Evolutionary conservation across 2,329 filamentous ascomycete species (phyloP).

Genomic region (Cercospora zeina): DNA sequence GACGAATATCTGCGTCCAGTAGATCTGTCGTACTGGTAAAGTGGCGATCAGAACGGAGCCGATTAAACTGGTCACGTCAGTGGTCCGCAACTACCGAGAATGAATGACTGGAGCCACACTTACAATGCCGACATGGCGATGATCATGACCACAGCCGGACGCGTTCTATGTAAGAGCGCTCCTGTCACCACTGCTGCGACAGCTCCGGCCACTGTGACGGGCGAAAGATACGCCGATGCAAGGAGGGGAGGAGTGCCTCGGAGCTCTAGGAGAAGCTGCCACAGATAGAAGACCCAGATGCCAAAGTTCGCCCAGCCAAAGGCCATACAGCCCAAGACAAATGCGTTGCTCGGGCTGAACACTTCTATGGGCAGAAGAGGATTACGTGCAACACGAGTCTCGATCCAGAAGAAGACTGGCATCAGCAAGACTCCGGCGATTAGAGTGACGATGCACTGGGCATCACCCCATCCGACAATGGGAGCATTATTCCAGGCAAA

Average conservation of each 20-base stretch:
- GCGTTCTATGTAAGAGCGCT: conserved; percentile 32
- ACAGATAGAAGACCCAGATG: conserved; percentile 40
- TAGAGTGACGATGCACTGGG: conserved; percentile 34
- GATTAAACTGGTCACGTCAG: conserved; percentile 25
- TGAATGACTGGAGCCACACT: neutral
- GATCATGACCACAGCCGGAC: conserved; percentile 41
- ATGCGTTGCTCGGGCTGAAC: conserved; percentile 32
- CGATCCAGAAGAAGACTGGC: conserved; percentile 34
- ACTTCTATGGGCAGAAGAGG: conserved; percentile 35
- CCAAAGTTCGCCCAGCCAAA: conserved; percentile 38
- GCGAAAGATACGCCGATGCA: conserved; percentile 50
- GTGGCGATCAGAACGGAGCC: conserved; percentile 47
- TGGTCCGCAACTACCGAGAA: neutral
- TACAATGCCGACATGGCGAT: conserved; percentile 45
- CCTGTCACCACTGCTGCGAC: conserved; percentile 48
- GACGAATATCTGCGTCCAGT: conserved; percentile 66
- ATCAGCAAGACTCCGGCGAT: conserved; percentile 34
- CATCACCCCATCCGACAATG: conserved; percentile 35
- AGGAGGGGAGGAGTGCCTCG: conserved; percentile 47
- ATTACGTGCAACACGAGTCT: conserved; percentile 28
- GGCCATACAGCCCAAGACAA: conserved; percentile 37
- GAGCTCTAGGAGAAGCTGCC: conserved; percentile 52
- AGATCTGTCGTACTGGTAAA: conserved; percentile 57
- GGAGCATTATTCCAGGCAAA: conserved; percentile 39
- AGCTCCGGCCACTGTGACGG: conserved; percentile 49